Evolutionary conservation across 208 protist genomes (phyloP).

Genomic region (Leishmania lainsoni): DNA sequence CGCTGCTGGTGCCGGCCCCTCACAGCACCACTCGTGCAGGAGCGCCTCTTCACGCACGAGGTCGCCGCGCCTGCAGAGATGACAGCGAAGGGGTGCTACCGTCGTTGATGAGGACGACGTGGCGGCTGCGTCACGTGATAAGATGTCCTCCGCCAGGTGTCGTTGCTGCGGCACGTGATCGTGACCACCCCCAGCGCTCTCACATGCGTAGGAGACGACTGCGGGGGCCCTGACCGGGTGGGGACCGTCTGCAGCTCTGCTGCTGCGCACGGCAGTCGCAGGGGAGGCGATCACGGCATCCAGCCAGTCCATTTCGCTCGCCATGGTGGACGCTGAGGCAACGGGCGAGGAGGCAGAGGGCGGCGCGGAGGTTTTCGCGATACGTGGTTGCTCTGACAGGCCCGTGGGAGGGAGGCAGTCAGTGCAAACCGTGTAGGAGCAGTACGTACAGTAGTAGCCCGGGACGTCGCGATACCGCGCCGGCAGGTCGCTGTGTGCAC

Average conservation of each 20-base stretch:
- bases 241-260: not conserved
- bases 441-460: slow-evolving; percentile 82
- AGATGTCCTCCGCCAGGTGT: not conserved
- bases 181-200: not conserved
- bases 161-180: not conserved
- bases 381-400: not conserved
- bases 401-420: slow-evolving; percentile 42
- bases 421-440: slow-evolving; percentile 78
- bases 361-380: not conserved
- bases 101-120: not conserved
- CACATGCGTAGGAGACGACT: not conserved
- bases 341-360: not conserved
- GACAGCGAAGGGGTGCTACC: slow-evolving; percentile 36
- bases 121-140: not conserved
- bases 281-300: slow-evolving; percentile 17
- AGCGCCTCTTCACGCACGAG: slow-evolving; percentile 53
- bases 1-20: slow-evolving; percentile 50
- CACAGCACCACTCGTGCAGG: slow-evolving; percentile 78
- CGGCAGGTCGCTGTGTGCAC: slow-evolving; percentile 39
- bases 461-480: slow-evolving; percentile 66
- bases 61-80: slow-evolving; percentile 59
- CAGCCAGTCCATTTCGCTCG: slow-evolving; percentile 21
- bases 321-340: not conserved
- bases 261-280: slow-evolving; percentile 13
- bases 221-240: not conserved